Conservation (phyloP, 1,284 basidiomycete species). For the Cryptococcus floricola region DNA sequence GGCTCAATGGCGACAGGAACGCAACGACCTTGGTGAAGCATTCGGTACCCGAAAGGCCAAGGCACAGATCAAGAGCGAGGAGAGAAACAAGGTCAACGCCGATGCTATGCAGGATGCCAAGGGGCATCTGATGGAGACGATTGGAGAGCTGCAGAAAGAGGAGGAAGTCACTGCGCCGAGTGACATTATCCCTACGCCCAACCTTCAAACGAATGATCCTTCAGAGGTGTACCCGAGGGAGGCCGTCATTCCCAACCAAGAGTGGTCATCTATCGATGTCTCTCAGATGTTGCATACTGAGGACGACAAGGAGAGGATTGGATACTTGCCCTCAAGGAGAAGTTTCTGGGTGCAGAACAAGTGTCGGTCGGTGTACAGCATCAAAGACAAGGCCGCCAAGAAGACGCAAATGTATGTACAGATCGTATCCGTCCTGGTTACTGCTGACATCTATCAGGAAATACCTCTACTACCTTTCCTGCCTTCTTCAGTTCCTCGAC, state of each 20-base stretch:
- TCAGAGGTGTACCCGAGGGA: conserved; percentile 72
- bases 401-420: conserved; percentile 52
- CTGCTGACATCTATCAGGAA: conserved; percentile 54
- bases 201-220: conserved; percentile 61
- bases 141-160: conserved; percentile 60
- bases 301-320: conserved; percentile 55
- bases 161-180: conserved; percentile 23
- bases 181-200: conserved; percentile 66
- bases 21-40: conserved; percentile 76
- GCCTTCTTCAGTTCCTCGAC: conserved; percentile 66
- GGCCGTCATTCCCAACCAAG: conserved; percentile 68
- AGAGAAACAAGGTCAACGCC: conserved; percentile 82
- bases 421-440: background rate
- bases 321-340: conserved; percentile 60
- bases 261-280: conserved; percentile 51
- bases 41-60: conserved; percentile 93
- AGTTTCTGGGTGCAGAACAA: conserved; percentile 61
- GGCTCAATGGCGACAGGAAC: conserved; percentile 60
- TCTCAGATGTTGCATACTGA: conserved; percentile 57
- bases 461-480: conserved; percentile 71
- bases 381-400: conserved; percentile 12
- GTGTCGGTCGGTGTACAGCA: conserved; percentile 24
- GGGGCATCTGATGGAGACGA: conserved; percentile 71
- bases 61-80: conserved; percentile 72
- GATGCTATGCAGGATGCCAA: conserved; percentile 76